Evolutionary conservation across 768 basidiomycete genomes (phyloP).

Genomic region (Phlebiopsis gigantea): DNA sequence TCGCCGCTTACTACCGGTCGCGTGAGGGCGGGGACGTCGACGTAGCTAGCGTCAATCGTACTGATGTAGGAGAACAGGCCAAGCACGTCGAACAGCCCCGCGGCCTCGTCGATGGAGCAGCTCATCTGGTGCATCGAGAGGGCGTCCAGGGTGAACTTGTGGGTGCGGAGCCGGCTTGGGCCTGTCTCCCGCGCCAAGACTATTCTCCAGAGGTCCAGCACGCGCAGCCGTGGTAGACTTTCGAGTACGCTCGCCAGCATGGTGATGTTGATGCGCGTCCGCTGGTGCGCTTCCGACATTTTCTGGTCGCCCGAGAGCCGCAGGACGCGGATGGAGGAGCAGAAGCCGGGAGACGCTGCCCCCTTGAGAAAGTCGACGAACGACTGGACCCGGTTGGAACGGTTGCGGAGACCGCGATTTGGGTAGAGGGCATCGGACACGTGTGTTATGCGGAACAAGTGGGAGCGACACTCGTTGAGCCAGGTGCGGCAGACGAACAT

Average conservation of each 20-base stretch:
- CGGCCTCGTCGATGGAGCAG: not conserved
- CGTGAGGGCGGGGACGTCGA: not conserved
- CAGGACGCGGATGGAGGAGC: not conserved
- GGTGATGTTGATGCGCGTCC: not conserved
- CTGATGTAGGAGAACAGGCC: not conserved
- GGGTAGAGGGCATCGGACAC: not conserved
- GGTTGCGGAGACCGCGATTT: not conserved
- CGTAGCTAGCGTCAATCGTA: not conserved
- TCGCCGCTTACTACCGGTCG: not conserved
- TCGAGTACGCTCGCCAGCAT: not conserved
- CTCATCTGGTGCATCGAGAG: not conserved
- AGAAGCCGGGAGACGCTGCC: not conserved
- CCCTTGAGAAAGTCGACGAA: not conserved
- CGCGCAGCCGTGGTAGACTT: not conserved
- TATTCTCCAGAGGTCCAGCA: not conserved
- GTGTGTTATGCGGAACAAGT: not conserved
- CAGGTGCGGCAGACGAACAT: not conserved
- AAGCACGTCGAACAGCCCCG: not conserved
- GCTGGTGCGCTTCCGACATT: not conserved
- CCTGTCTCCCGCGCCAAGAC: not conserved
- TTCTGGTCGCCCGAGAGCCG: not conserved
- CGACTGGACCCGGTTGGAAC: not conserved
- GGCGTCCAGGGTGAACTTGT: not conserved
- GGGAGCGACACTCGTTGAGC: not conserved
- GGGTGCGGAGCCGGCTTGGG: not conserved